Conservation (phyloP, 768 basidiomycete genomes). For the Tylopilus sp. region DNA sequence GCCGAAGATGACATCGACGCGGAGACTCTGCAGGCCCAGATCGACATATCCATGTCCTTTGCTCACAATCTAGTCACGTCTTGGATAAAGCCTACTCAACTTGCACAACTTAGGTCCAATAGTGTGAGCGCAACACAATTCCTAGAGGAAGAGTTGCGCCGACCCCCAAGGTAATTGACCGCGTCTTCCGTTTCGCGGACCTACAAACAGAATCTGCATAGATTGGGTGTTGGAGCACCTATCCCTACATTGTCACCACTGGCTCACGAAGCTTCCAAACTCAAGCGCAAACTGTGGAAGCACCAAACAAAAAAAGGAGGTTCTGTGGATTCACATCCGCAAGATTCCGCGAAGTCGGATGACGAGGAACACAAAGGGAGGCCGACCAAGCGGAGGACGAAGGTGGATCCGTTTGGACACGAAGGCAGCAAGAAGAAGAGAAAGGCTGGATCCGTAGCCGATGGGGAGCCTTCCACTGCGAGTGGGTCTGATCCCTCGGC, state of each 20-base stretch:
- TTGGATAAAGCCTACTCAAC: constrained; percentile 63
- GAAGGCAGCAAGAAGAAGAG: constrained; percentile 43
- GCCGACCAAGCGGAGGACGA: constrained; percentile 56
- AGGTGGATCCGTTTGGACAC: constrained; percentile 52
- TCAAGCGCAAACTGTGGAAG: constrained; percentile 57
- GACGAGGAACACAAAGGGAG: constrained; percentile 57
- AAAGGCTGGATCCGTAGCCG: constrained; percentile 26
- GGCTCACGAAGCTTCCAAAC: constrained; percentile 54
- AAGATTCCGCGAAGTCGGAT: constrained; percentile 31
- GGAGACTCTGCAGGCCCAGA: constrained; percentile 75
- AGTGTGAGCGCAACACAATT: constrained; percentile 43
- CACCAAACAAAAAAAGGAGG: constrained; percentile 45
- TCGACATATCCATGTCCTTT: constrained; percentile 76
- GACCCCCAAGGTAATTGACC: constrained; percentile 58
- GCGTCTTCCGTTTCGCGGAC: not conserved
- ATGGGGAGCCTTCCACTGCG: not conserved
- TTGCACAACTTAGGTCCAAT: constrained; percentile 33
- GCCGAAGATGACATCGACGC: constrained; percentile 58
- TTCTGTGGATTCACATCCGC: constrained; percentile 33
- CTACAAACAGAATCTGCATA: constrained; percentile 26
- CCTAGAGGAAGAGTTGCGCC: constrained; percentile 63
- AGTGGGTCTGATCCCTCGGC: not conserved
- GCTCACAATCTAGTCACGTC: constrained; percentile 71
- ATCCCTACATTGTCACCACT: constrained; percentile 45
- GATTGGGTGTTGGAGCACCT: constrained; percentile 73